Conservation (phyloP, 345 rosid genomes). For the Carallia pectinifolia region DNA sequence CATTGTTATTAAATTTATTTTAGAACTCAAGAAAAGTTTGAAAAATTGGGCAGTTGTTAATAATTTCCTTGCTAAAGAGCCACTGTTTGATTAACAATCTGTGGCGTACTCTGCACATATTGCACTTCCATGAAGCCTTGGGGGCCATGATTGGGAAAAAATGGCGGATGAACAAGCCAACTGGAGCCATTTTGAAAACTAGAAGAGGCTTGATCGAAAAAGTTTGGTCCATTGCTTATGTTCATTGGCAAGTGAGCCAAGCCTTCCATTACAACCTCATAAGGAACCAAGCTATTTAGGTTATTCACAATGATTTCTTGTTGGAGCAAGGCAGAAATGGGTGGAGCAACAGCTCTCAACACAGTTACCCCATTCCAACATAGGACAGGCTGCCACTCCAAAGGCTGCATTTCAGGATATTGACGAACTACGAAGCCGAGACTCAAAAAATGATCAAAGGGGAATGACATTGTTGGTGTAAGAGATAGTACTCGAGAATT, state of each 20-base stretch:
- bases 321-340: background rate
- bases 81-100: background rate
- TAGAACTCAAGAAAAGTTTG: background rate
- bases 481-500: background rate
- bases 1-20: background rate
- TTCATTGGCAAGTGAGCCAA: background rate
- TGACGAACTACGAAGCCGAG: background rate
- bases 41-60: background rate
- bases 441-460: background rate
- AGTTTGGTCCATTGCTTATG: too few relatives aligned
- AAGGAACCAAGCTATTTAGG: background rate
- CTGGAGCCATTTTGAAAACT: background rate
- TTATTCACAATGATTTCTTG: background rate
- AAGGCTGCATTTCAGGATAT: background rate
- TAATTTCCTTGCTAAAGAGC: background rate
- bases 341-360: background rate
- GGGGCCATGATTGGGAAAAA: background rate
- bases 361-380: background rate
- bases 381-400: background rate
- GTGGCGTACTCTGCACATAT: background rate
- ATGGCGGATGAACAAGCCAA: background rate
- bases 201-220: too few relatives aligned
- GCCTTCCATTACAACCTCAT: slow-evolving; percentile 9
- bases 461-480: background rate
- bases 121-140: background rate